Conservation (phyloP, 2,329 filamentous ascomycete genomes). For the Pseudocercospora fijiensis region DNA sequence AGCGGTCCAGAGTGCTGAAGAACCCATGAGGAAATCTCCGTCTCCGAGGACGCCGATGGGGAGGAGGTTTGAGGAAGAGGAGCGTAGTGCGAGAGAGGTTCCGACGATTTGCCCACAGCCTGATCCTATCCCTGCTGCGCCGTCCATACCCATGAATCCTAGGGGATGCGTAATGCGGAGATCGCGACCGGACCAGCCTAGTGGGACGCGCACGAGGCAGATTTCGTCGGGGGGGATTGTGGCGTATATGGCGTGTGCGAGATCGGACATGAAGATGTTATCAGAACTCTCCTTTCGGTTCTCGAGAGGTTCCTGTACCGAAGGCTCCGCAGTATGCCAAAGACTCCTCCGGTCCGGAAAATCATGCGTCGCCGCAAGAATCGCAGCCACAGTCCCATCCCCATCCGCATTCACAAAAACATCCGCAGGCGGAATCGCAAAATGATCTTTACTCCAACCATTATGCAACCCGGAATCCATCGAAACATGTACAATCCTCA, state of each 20-base stretch:
- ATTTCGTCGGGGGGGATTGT: slow-evolving; percentile 17
- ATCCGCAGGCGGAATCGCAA: slow-evolving; percentile 22
- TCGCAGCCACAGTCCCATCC: slow-evolving; percentile 15
- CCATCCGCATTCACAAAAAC: slow-evolving; percentile 21
- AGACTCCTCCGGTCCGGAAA: slow-evolving; percentile 4
- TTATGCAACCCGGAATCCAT: slow-evolving; percentile 25
- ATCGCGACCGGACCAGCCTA: slow-evolving; percentile 21
- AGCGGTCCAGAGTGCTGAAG: slow-evolving; percentile 24
- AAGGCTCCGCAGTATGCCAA: background rate
- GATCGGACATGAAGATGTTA: slow-evolving; percentile 23
- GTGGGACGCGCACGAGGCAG: slow-evolving; percentile 24
- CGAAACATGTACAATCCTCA: slow-evolving; percentile 17
- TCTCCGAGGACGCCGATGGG: slow-evolving; percentile 22
- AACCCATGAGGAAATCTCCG: slow-evolving; percentile 25
- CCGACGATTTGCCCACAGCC: slow-evolving; percentile 25
- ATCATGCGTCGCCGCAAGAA: slow-evolving; percentile 14
- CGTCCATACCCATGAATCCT: slow-evolving; percentile 27
- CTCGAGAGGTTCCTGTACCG: background rate
- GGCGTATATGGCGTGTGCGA: slow-evolving; percentile 19
- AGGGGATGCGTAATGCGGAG: slow-evolving; percentile 19
- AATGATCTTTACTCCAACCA: slow-evolving; percentile 28
- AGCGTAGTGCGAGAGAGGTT: slow-evolving; percentile 19
- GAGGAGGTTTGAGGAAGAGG: background rate
- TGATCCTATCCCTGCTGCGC: slow-evolving; percentile 22
- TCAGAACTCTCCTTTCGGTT: background rate